phyloP scores from a whole-genome alignment of 202 grass and related monocot species.

The Alloteropsis angusta region DNA sequence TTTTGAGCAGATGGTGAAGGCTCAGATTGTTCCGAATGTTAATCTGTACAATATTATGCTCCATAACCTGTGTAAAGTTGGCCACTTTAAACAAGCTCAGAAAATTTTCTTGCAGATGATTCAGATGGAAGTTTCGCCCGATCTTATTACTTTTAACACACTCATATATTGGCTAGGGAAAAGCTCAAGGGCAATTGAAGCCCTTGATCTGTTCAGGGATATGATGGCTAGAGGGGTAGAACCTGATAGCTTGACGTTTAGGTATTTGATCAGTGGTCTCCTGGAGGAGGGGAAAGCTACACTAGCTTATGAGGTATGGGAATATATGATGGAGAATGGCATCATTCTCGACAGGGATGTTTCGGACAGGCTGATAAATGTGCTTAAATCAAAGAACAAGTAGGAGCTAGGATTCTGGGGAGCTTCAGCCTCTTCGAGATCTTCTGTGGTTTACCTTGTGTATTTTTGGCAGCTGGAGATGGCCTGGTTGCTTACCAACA shows the following conservation, averaged over 20 bases:
- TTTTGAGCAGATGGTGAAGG: constrained; percentile 70
- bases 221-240: constrained; percentile 54
- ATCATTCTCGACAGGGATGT: constrained; percentile 64
- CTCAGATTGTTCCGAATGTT: constrained; percentile 51
- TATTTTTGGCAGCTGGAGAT: constrained; percentile 55
- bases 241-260: constrained; percentile 76
- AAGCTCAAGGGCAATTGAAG: constrained; percentile 46
- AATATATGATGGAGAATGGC: constrained; percentile 93
- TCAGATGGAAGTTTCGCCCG: constrained; percentile 44
- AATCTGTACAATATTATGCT: constrained; percentile 82
- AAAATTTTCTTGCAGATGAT: constrained; percentile 58
- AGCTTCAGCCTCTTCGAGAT: background rate
- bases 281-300: constrained; percentile 58
- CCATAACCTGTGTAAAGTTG: constrained; percentile 60
- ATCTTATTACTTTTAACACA: constrained; percentile 68
- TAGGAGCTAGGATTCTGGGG: constrained; percentile 15
- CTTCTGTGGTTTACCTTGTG: background rate
- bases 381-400: constrained; percentile 64
- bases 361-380: constrained; percentile 63
- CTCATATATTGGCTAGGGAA: constrained; percentile 74
- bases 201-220: constrained; percentile 57
- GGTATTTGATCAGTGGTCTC: constrained; percentile 64
- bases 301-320: constrained; percentile 71
- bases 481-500: constrained; percentile 79
- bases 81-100: constrained; percentile 47